A percentile compares a stretch with the other conserved stretches of the same genome.
phyloP scores from a whole-genome alignment of 176 grass and related monocot species.

The Aegilops longissima region DNA sequence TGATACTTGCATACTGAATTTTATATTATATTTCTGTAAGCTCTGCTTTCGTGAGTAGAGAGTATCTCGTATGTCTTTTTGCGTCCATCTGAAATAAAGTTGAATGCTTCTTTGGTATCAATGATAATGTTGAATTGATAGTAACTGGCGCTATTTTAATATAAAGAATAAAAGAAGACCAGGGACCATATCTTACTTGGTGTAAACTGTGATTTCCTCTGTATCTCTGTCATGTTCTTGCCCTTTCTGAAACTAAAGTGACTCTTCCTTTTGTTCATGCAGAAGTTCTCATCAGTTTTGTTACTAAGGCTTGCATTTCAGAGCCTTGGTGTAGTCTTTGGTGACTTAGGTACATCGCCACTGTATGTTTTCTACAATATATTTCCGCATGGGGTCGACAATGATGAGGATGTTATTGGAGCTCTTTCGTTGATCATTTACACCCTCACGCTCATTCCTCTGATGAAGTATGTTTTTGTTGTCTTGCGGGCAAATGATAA shows the following conservation, averaged over 20 bases:
- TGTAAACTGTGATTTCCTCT: neutral
- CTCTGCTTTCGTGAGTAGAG: neutral
- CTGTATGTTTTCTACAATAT: slow-evolving; percentile 91
- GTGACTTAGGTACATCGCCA: slow-evolving; percentile 82
- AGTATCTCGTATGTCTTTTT: neutral
- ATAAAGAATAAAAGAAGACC: neutral
- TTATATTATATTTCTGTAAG: neutral
- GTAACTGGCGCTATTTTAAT: slow-evolving; percentile 10
- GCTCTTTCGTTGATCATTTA: slow-evolving; percentile 90
- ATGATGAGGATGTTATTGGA: slow-evolving; percentile 78
- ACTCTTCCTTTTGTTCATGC: slow-evolving; percentile 27
- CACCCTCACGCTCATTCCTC: slow-evolving; percentile 76
- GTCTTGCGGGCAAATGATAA: slow-evolving; percentile 80
- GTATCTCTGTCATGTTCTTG: neutral
- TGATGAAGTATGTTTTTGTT: slow-evolving; percentile 88
- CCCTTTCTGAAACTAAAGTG: slow-evolving; percentile 6
- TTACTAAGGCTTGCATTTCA: slow-evolving; percentile 67
- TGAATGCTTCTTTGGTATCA: neutral
- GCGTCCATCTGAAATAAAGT: slow-evolving; percentile 19
- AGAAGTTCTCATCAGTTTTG: slow-evolving; percentile 70
- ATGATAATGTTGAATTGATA: neutral
- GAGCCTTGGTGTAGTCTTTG: slow-evolving; percentile 81
- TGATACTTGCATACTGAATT: slow-evolving; percentile 18
- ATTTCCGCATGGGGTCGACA: slow-evolving; percentile 59
- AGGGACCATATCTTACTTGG: slow-evolving; percentile 8